These are phyloP conservation scores for Backusella australiensis DNA, from an alignment of 192 early-diverging fungal species.

Conservation along the genomic window DNA sequence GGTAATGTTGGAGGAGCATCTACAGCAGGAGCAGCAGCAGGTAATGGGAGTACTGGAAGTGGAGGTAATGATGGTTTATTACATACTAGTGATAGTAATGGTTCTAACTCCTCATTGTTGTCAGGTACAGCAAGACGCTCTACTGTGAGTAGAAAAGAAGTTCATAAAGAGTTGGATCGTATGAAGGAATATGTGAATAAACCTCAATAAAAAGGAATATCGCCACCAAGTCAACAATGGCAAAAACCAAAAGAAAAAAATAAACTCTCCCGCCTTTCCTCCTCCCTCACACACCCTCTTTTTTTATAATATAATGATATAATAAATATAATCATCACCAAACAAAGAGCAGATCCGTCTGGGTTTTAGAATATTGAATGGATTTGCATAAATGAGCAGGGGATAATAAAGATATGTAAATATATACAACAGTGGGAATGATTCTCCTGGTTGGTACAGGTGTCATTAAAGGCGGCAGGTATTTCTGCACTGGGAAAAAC, in stretches of 20 bases:
- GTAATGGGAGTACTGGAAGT: neutral
- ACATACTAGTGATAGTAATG: neutral
- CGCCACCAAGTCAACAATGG: neutral
- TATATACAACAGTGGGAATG: too few relatives aligned
- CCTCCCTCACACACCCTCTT: too few relatives aligned
- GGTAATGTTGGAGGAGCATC: neutral
- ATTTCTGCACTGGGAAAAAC: too few relatives aligned
- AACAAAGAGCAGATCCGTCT: too few relatives aligned
- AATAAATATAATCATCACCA: too few relatives aligned
- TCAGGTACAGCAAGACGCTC: slow-evolving; percentile 6
- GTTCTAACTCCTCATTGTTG: neutral
- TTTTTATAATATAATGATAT: too few relatives aligned
- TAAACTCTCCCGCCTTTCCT: neutral
- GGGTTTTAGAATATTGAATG: too few relatives aligned
- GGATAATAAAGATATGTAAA: too few relatives aligned
- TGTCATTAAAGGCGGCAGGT: too few relatives aligned
- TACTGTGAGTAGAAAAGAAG: slow-evolving; percentile 33
- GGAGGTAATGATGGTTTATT: slow-evolving; percentile 8
- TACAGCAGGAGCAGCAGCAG: neutral
- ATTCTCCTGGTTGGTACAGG: too few relatives aligned
- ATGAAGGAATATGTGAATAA: slow-evolving; percentile 28
- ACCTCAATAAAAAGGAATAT: neutral
- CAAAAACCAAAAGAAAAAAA: neutral
- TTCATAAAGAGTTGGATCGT: slow-evolving; percentile 35
- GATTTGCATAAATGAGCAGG: too few relatives aligned